Base-by-base conservation (phyloP, 768 basidiomycete genomes). In the Lactarius psammicola region DNA sequence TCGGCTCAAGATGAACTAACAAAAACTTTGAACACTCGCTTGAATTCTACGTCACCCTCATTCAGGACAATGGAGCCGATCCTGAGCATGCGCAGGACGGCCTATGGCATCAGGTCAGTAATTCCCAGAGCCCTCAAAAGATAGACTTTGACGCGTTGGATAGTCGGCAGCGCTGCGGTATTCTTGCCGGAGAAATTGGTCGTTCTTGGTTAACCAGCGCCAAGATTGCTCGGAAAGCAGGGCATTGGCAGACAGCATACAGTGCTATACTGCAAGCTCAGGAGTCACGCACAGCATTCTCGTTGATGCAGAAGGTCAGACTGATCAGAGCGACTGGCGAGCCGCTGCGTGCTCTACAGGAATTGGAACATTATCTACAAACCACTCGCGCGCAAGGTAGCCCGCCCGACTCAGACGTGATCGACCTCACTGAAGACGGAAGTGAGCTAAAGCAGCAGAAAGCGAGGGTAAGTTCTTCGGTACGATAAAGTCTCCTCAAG, bases 191-290 rank as follows among this genome's bases (percentile, higher is more conserved):
- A 13, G 69, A 70, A 65, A 87, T 95, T 42, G 90, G 94, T 3
- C 82, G 84, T 56, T 87, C 93, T 1, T 99, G 97, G 97, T 82
- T 98, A 15, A 81, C 85, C 31, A 98, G 90, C 66, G 90, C 95
- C n/a, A 98, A 95, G 74, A 94, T 95, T 63, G 97, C 97, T 38
- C 81, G 97, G 38, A 99, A 98, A 74, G 92, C 95, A 3, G 90
- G 93, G 0, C 95, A 98, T 74, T 88, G 86, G 81, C 96, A 98
- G 78, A 98, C 96, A 0, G 94, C 97, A 2, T 99, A 98, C 74
- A 97, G 92, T 72, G 95, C 97, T 7, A 86, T 91, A 68, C 82
- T 99, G 0, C 97, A 99, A 76, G 94, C 95, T 0, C 84, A 87
- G 63, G 88, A 92, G 71, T 81, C 80, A 68, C 81, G 85, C 26